A percentile compares a stretch with the other conserved stretches of the same genome.
These are phyloP conservation scores for Colletotrichum sp. DNA, from an alignment of 2,329 filamentous ascomycete genomes.

Conservation along the genomic window DNA sequence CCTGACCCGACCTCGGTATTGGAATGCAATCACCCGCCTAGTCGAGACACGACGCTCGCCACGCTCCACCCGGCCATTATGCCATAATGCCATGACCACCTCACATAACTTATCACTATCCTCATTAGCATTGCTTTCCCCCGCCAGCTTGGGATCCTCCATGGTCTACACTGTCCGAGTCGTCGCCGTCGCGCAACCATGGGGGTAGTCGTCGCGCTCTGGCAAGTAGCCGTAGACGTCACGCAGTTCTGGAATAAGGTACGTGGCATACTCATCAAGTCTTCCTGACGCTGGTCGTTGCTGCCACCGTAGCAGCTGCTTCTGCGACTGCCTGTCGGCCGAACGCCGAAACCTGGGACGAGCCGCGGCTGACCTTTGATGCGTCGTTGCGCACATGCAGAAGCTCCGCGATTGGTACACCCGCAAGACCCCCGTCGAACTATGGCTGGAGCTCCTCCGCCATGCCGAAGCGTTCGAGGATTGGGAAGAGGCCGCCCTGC, in stretches of 20 bases:
- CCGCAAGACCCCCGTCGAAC: slow-evolving; percentile 66
- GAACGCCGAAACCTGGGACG: not conserved
- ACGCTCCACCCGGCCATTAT: slow-evolving; percentile 8
- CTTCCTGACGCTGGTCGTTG: not conserved
- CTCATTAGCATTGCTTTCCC: slow-evolving; percentile 12
- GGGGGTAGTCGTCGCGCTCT: slow-evolving; percentile 53
- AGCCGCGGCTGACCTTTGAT: slow-evolving; percentile 3
- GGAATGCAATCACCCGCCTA: slow-evolving; percentile 15
- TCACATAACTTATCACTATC: not conserved
- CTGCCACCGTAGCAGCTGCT: not conserved
- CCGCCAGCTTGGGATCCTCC: slow-evolving; percentile 13
- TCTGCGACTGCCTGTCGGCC: not conserved
- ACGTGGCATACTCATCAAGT: slow-evolving; percentile 24
- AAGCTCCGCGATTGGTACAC: slow-evolving; percentile 72
- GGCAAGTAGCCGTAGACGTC: slow-evolving; percentile 66
- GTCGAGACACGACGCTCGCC: slow-evolving; percentile 4
- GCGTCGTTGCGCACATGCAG: slow-evolving; percentile 44
- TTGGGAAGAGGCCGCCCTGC: slow-evolving; percentile 84
- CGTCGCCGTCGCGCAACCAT: slow-evolving; percentile 32
- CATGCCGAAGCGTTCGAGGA: slow-evolving; percentile 78
- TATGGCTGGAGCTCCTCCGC: slow-evolving; percentile 69
- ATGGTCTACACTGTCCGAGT: slow-evolving; percentile 11
- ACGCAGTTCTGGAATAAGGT: slow-evolving; percentile 68
- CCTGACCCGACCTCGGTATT: not conserved
- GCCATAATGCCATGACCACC: slow-evolving; percentile 20